phyloP scores from a whole-genome alignment of 768 basidiomycete species.

The Kwoniella bestiolae region DNA sequence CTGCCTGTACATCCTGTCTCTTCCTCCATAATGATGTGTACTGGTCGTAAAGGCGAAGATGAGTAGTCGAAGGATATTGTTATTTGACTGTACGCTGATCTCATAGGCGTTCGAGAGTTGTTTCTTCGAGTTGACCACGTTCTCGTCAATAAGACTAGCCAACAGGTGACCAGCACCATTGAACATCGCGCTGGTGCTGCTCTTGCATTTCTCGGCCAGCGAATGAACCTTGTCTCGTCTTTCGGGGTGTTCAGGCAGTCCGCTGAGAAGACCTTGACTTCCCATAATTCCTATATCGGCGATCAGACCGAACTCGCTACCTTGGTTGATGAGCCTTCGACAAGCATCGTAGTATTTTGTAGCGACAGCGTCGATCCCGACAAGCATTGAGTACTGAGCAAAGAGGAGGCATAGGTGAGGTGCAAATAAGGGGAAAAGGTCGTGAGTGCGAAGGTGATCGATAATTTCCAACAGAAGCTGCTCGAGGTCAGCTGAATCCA shows the following conservation, averaged over 20 bases:
- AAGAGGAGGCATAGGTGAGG: conserved; percentile 45
- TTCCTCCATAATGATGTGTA: conserved; percentile 37
- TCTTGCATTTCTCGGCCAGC: conserved; percentile 27
- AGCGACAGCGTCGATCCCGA: conserved; percentile 27
- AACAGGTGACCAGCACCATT: conserved; percentile 34
- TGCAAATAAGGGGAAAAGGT: conserved; percentile 25
- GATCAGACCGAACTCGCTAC: conserved; percentile 38
- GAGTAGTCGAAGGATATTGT: conserved; percentile 37
- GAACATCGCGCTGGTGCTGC: conserved; percentile 33
- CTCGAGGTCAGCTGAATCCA: not conserved
- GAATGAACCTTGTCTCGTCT: conserved; percentile 11
- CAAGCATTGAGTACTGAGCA: conserved; percentile 37
- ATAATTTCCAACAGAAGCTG: conserved; percentile 17
- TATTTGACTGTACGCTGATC: conserved; percentile 30
- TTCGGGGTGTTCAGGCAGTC: conserved; percentile 11
- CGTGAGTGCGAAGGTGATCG: conserved; percentile 19
- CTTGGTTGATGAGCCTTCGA: conserved; percentile 12
- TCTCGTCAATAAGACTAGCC: conserved; percentile 35
- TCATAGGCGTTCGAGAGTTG: conserved; percentile 41
- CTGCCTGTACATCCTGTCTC: conserved; percentile 36
- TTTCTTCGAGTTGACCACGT: conserved; percentile 41
- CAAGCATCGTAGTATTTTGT: conserved; percentile 38
- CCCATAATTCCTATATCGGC: conserved; percentile 36
- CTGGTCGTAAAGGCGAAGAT: conserved; percentile 49
- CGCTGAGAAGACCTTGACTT: conserved; percentile 8